Evolutionary conservation across 164 flowering plant genomes (phyloP).

Genomic region (Aristolochia contorta): DNA sequence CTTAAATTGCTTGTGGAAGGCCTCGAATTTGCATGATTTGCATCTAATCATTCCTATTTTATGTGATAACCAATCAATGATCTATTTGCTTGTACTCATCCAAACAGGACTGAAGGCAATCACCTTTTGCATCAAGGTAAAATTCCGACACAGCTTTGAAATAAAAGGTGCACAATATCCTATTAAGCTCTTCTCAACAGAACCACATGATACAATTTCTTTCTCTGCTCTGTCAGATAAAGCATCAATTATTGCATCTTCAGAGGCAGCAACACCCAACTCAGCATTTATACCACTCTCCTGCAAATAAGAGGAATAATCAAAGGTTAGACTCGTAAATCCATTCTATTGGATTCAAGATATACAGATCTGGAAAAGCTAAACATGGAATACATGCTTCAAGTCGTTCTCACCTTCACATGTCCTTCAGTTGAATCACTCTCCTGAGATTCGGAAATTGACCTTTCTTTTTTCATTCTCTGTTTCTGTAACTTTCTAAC

Average conservation of each 20-base stretch:
- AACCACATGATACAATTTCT: conserved; percentile 69
- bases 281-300: conserved; percentile 73
- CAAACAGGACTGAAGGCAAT: conserved; percentile 5
- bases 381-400: neutral
- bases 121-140: conserved; percentile 81
- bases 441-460: conserved; percentile 20
- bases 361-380: neutral
- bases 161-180: conserved; percentile 72
- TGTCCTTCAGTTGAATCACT: conserved; percentile 18
- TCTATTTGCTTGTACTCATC: neutral
- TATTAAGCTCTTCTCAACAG: conserved; percentile 52
- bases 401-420: conserved; percentile 29
- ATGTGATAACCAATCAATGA: neutral
- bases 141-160: conserved; percentile 83
- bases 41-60: too few species aligned
- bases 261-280: conserved; percentile 83
- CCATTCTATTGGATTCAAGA: conserved; percentile 3
- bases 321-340: too few species aligned
- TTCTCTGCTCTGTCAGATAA: conserved; percentile 78
- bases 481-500: conserved; percentile 73
- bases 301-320: conserved; percentile 24
- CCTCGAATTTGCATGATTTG: too few species aligned
- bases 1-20: too few species aligned
- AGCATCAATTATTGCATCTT: conserved; percentile 73
- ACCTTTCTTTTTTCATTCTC: conserved; percentile 39